Base-by-base conservation (phyloP, 352 stramenopile genomes). In the Pythium monospermum region DNA sequence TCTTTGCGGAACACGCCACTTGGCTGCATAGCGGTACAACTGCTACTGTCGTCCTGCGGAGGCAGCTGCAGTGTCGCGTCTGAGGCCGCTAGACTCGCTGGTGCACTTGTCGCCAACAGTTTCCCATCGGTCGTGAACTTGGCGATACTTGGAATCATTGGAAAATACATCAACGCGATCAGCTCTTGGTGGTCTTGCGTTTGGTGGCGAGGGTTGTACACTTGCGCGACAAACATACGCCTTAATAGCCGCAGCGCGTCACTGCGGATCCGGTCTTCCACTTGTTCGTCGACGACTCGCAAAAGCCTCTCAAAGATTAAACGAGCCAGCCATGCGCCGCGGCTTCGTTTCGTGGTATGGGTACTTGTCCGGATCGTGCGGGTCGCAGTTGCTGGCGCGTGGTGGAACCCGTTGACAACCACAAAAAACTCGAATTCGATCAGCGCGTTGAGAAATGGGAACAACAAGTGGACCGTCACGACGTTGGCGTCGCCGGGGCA, bases 401-500 rank as follows among this genome's bases (percentile, higher is more conserved):
- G 10, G 35, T 53, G 27, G 19, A 74, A 69, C 11, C 66, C 71
- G 43, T 88, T 87, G 16, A 91, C 58, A 7, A 68, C 64, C 1
- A 76, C 67, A 22, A 91, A 91, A 21, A 76, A 71, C 58, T 89
- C 77, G 30, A 87, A 86, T 32, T 87, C 80, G 26, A 84, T 69
- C 26, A 91, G 54, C 23, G 72, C 69, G 18, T 71, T 62, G 18
- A 88, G 48, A 33, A 87, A 91, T 12, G 77, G 75, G 31, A 89
- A 84, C 54, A 83, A 61, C 10, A 87, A 64, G 26, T 89, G 77
- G 3, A 81, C 68, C 1, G 85, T 68, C 12, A 76, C 73, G n/a
- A n/a, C n/a, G 38, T 77, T 77, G 3, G 73, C 66, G 27, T 85
- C 74, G 13, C 59, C 40, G 31, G 72, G 49, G 22, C 67, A 45